Base-by-base conservation (phyloP, 192 early-diverging fungal species). In the Coemansia erecta region DNA sequence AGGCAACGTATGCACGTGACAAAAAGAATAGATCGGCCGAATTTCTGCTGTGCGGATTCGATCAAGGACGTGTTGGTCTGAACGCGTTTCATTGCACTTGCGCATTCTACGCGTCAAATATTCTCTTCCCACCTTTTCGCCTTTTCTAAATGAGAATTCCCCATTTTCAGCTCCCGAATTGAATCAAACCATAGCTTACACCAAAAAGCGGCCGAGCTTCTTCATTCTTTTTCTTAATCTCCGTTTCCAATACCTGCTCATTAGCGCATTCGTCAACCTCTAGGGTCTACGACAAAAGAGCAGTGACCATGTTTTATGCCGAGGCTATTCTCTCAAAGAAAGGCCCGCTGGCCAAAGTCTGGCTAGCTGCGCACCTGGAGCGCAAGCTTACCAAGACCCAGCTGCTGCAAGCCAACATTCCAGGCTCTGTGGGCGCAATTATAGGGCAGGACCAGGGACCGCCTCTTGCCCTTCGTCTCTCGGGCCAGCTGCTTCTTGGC, bases 311-410 rank as follows among this genome's bases (percentile, higher is more conserved):
- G 87, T 87, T 91, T 66, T 90, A 87, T 65, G 85, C 88, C 18
- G 89, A 92, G 60, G 87, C 89, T 46, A 86, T 92, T 50, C 80
- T 89, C 22, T 86, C 87, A 31, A 88, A 89, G 56, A 90, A 91
- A 75, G 94, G 95, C 5, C 88, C 94, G 43, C 82, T 99, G 50
- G 92, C 93, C 56, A 92, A 91, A 69, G 92, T 97, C 58, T 99
- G 97, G 97, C 85, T 99, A 18, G 97, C 97, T 13, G 92, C 96
- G 26, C 94, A 98, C 63, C 92, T 91, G 87, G 97, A 99, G 77
- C 83, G 90, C 68, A 99, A 99, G 84, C 81, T 99, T 28, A 90
- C 88, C 58, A 99, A 99, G 68, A 79, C 85, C 6, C 94, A 99
- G 82, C 86, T 97, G 53, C 67, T 98, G 47, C 92, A 95, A 54